These are phyloP conservation scores for Saccharomyces hybrid DNA, from an alignment of 1,139 yeast genomes.

Conservation along the genomic window DNA sequence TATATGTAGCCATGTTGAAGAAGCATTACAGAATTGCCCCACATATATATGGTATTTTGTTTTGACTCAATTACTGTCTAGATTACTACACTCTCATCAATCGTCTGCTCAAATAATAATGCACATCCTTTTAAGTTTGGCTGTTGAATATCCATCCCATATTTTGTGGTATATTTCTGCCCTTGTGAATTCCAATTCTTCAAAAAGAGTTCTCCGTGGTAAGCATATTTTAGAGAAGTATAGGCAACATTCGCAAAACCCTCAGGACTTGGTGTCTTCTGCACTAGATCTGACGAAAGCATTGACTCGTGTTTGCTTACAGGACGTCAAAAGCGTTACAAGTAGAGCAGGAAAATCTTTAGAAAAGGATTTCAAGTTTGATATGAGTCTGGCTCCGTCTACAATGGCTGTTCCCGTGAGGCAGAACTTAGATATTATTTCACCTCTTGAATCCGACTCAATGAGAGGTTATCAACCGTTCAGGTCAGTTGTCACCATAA, in stretches of 20 bases:
- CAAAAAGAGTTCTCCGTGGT: slow-evolving; percentile 48
- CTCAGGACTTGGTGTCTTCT: slow-evolving; percentile 10
- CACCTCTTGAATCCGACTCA: slow-evolving; percentile 47
- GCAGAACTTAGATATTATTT: slow-evolving; percentile 56
- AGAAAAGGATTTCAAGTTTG: slow-evolving; percentile 44
- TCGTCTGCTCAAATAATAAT: slow-evolving; percentile 51
- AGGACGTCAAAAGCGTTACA: slow-evolving; percentile 25
- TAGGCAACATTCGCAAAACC: slow-evolving; percentile 12
- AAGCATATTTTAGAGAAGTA: slow-evolving; percentile 35
- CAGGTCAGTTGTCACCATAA: slow-evolving; percentile 53
- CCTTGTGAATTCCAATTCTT: slow-evolving; percentile 60
- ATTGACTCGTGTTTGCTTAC: slow-evolving; percentile 28
- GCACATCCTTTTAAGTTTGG: slow-evolving; percentile 48
- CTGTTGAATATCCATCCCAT: slow-evolving; percentile 67
- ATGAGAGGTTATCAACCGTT: slow-evolving; percentile 45
- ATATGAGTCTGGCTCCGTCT: slow-evolving; percentile 45
- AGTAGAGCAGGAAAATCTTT: slow-evolving; percentile 32
- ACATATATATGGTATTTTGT: slow-evolving; percentile 74
- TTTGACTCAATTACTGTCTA: slow-evolving; percentile 74
- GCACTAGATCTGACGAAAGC: slow-evolving; percentile 22
- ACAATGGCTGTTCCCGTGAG: slow-evolving; percentile 77
- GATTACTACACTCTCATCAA: slow-evolving; percentile 59
- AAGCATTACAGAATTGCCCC: slow-evolving; percentile 43
- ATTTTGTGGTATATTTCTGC: slow-evolving; percentile 81
- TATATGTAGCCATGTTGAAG: slow-evolving; percentile 41